Evolutionary conservation across 306 rosid species (phyloP).

Genomic region (Fragaria iinumae): DNA sequence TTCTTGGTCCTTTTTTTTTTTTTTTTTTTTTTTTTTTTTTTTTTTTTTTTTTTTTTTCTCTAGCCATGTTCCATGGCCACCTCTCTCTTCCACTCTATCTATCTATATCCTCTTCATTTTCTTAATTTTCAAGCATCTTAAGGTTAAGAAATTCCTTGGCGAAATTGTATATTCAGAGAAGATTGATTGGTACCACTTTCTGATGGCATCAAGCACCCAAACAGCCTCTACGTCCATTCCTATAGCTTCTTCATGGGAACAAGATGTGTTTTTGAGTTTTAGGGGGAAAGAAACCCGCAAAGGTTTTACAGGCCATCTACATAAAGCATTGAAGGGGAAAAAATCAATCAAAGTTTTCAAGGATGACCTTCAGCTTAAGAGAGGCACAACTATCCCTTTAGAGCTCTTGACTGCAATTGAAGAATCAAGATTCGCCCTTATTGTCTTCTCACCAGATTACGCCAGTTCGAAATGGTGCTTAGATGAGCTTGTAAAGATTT

Average conservation of each 20-base stretch:
- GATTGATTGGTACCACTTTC: neutral
- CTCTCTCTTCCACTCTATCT: neutral
- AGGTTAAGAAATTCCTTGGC: neutral
- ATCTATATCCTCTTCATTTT: neutral
- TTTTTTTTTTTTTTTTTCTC: too few relatives aligned
- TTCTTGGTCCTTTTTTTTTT: too few relatives aligned
- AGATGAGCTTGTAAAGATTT: neutral
- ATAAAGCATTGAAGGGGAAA: neutral
- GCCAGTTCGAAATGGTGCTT: neutral
- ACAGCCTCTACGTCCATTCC: neutral
- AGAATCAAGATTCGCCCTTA: neutral
- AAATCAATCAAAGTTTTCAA: neutral
- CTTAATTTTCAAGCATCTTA: neutral
- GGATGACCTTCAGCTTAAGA: neutral
- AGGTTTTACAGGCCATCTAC: neutral
- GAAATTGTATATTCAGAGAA: neutral
- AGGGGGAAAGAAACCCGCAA: constrained; percentile 12
- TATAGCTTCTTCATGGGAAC: neutral
- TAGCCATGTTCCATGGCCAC: too few relatives aligned
- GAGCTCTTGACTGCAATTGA: neutral
- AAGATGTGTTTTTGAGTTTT: constrained; percentile 11
- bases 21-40: too few relatives aligned
- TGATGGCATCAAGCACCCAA: neutral
- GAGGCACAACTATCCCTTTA: neutral
- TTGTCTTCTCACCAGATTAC: neutral